Evolutionary conservation across 495 filamentous ascomycete species (phyloP), one percentile per base, ranked within the genome.

Genomic region (Niebla homalea): DNA sequence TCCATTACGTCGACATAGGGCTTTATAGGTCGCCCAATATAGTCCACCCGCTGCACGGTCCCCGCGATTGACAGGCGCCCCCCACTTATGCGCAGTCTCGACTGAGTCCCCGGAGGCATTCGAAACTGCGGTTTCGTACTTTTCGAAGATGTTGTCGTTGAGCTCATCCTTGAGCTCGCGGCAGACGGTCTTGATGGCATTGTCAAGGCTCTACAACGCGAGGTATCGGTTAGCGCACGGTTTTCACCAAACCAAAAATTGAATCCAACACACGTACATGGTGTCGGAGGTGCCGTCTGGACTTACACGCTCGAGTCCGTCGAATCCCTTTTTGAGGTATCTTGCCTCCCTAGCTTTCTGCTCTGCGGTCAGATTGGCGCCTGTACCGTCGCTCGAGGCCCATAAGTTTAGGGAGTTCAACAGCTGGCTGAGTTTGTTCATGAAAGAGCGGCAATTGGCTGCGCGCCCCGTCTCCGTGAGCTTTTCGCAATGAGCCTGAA

Each of bases 1-100:
- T 43, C 74, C 74, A 36, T 72, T 52, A 18, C 80, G 68, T 47
- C 71, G 66, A 57, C 72, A 75, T 5, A 71, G 70, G n/a, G 81
- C 82, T 60, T 75, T 78, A 54, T 84, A 85, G 0, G 81, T 82
- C 2, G 64, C 21, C 69, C 69, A 83, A 29, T 55, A 52, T 18
- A 75, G 55, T 5, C 77, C 80, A 22, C 77, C 74, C 26, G 57
- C 51, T 41, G 46, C 35, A 25, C 62, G 61, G 50, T 67, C 64
- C 35, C 59, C 65, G 12, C 62, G 61, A 44, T 62, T 58, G 35
- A 63, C 57, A 26, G 57, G 59, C 19, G 55, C 46, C 5, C 74
- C 73, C 80, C 79, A 84, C 26, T 65, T 54, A 2, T 53, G 57
- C 16, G 68, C 72, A 19, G 67, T 77, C 6, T 44, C 12, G 26